Percentiles rank a stretch among this genome's conserved stretches.
These are phyloP conservation scores for Abrus precatorius DNA, from an alignment of 306 rosid species.

Conservation along the genomic window DNA sequence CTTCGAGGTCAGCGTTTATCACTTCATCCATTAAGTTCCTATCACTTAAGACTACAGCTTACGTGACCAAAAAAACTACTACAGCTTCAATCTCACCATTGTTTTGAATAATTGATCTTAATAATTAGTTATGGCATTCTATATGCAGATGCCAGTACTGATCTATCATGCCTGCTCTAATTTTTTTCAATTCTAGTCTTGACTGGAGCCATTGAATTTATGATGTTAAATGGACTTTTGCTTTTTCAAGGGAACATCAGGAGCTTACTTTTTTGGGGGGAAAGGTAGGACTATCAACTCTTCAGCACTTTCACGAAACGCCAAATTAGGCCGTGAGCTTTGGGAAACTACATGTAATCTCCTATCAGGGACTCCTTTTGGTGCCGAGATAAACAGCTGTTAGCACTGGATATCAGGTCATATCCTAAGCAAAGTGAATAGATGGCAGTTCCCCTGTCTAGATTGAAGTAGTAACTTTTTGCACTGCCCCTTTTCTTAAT, in stretches of 20 bases:
- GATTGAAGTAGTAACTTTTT: neutral
- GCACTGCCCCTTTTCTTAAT: too few species aligned
- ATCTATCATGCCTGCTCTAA: neutral
- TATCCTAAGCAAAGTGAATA: neutral
- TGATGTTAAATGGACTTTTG: constrained; percentile 19
- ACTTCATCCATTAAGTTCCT: constrained; percentile 1
- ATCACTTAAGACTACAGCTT: constrained; percentile 3
- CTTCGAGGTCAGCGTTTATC: neutral
- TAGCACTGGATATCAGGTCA: constrained; percentile 37
- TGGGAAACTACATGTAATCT: constrained; percentile 77
- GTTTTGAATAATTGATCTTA: constrained; percentile 36
- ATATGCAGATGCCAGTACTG: neutral
- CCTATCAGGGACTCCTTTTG: constrained; percentile 62
- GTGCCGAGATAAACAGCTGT: constrained; percentile 42
- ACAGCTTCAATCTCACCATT: constrained; percentile 10
- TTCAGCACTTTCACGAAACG: constrained; percentile 62
- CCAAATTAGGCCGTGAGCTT: constrained; percentile 70
- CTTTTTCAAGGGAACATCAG: constrained; percentile 75
- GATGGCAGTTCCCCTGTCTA: constrained; percentile 26
- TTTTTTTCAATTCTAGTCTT: neutral
- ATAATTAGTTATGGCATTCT: constrained; percentile 18
- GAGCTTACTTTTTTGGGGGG: constrained; percentile 82
- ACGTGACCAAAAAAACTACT: neutral
- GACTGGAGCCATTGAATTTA: constrained; percentile 23
- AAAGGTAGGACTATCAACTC: constrained; percentile 70